Evolutionary conservation across 2,329 filamentous ascomycete genomes (phyloP), one percentile per base, ranked within the genome.

Genomic region (Neocatenulostroma microsporum): DNA sequence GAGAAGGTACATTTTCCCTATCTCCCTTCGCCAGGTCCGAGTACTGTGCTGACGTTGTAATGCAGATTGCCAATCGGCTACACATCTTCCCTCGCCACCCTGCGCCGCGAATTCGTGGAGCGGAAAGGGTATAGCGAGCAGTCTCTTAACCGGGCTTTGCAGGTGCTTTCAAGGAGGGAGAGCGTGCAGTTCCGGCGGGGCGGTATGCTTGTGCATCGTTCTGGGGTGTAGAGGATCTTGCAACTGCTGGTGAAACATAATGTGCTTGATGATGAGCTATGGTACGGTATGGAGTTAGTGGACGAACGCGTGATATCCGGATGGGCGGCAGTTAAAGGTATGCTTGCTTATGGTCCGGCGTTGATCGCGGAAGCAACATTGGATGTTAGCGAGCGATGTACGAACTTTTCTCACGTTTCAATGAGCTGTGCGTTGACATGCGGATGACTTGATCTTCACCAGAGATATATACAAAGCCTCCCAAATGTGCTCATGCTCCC

Each of bases 61-160:
- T 15, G 3, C 25, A 52, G 57, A 37, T 67, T 98, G 51, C 88
- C 91, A 1, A 91, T 98, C 49, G 91, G 91, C 14, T 98, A 89
- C 85, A 91, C 84, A 55, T 94, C 89, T 2, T 94, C 84, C 54
- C 63, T 96, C 40, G 83, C 84, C 0, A 94, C 85, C 2, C 64
- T 98, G 47, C 77, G 84, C 45, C 75, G 85, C 30, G 91, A 98
- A 60, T 88, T 98, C 70, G 86, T 94, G 4, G 87, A 94, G 54
- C 81, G 82, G 11, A 86, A 88, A 61, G 86, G 86, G 0, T 96
- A 89, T 62, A 86, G 77, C 45, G 91, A 96, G 62, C 81, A 86
- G 57, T 80, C 80, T 12, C 70, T 98, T 20, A 88, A 88, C 48
- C 70, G 89, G 50, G 85, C 89, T 1, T 61, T 98, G 50, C 79